These are phyloP conservation scores for Sarcomyxa edulis DNA, from an alignment of 768 basidiomycete species.

Conservation along the genomic window DNA sequence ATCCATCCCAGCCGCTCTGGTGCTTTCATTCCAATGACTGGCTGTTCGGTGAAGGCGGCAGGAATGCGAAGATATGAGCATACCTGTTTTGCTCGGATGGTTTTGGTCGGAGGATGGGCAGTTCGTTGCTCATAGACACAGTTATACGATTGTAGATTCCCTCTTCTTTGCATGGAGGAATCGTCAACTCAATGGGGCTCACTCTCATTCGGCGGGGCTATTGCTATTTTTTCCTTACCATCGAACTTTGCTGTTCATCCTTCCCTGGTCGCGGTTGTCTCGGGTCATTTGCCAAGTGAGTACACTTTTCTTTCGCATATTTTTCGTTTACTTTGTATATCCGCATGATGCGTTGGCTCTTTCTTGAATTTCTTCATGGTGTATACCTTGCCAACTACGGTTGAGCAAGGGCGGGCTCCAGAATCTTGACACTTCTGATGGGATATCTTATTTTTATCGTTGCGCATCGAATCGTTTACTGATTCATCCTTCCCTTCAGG, in stretches of 20 bases:
- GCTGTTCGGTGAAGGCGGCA: conserved; percentile 35
- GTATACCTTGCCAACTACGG: conserved; percentile 47
- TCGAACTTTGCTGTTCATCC: conserved; percentile 48
- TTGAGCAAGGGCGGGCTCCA: conserved; percentile 63
- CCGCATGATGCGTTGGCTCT: conserved; percentile 51
- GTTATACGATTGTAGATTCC: conserved; percentile 78
- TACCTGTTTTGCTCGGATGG: conserved; percentile 42
- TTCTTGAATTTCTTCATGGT: conserved; percentile 93
- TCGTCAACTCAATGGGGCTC: conserved; percentile 90
- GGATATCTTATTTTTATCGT: too few species aligned
- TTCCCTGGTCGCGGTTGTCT: background rate
- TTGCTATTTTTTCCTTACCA: conserved; percentile 50
- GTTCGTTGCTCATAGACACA: conserved; percentile 79
- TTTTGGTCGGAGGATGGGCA: conserved; percentile 30
- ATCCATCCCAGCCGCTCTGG: conserved; percentile 59
- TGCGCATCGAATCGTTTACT: too few species aligned
- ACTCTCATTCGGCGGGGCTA: conserved; percentile 65
- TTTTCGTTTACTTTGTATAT: conserved; percentile 9
- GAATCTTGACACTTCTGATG: conserved; percentile 32
- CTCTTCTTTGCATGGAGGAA: conserved; percentile 19
- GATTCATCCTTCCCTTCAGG: too few species aligned
- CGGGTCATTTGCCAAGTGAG: background rate
- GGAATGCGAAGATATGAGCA: conserved; percentile 77
- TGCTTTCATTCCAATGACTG: conserved; percentile 30
- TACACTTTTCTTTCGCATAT: background rate